These are phyloP conservation scores for Auricularia heimuer DNA, from an alignment of 768 basidiomycete species.

Conservation along the genomic window DNA sequence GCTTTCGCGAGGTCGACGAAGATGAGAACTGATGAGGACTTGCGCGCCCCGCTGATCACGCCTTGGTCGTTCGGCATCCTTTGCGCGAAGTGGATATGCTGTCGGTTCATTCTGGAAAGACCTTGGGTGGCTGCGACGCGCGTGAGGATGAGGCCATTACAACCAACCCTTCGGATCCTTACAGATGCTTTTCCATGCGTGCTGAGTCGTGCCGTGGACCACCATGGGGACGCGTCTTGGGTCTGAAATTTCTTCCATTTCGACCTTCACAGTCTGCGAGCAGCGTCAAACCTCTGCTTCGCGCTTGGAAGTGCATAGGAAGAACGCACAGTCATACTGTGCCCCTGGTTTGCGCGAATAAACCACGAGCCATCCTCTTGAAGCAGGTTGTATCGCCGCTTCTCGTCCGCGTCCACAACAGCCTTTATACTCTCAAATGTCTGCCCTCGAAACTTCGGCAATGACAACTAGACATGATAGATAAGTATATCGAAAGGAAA, in stretches of 20 bases:
- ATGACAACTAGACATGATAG: conserved; percentile 40
- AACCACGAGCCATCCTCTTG: conserved; percentile 60
- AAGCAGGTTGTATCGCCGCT: conserved; percentile 52
- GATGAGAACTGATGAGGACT: conserved; percentile 66
- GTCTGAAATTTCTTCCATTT: conserved; percentile 48
- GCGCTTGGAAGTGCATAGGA: neutral
- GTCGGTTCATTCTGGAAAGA: conserved; percentile 75
- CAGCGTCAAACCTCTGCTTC: neutral
- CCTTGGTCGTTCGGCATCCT: conserved; percentile 55
- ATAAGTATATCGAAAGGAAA: neutral
- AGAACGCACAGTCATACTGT: conserved; percentile 59
- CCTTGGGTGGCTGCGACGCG: conserved; percentile 48
- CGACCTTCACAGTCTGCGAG: conserved; percentile 56
- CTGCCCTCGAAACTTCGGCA: conserved; percentile 56
- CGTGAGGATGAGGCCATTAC: conserved; percentile 8
- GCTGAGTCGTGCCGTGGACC: conserved; percentile 68
- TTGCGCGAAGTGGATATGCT: conserved; percentile 90
- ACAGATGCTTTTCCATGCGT: conserved; percentile 70
- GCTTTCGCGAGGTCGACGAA: conserved; percentile 70
- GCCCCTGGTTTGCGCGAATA: conserved; percentile 88
- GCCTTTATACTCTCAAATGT: conserved; percentile 44
- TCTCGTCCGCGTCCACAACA: conserved; percentile 59
- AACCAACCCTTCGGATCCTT: conserved; percentile 10
- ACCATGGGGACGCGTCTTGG: conserved; percentile 63
- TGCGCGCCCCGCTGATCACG: conserved; percentile 73